Percentiles rank a stretch among this genome's conserved stretches.
Evolutionary conservation across 495 filamentous ascomycete species (phyloP).

Genomic region (Hypoxylon perforatum): DNA sequence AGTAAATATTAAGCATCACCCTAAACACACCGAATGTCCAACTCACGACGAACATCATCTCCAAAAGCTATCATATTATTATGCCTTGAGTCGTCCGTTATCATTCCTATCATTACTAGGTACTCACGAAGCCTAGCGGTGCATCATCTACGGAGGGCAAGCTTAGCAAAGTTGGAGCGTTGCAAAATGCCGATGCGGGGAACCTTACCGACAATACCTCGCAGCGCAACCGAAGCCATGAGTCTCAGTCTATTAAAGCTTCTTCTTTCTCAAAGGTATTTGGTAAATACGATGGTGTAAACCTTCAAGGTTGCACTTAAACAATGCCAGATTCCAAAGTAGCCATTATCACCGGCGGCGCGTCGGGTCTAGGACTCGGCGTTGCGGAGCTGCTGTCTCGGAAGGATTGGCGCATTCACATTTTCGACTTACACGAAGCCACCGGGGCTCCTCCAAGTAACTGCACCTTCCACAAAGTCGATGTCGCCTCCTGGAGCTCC

Average conservation of each 20-base stretch:
- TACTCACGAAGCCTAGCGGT: no score
- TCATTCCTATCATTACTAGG: no score
- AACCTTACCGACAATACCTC: constrained; percentile 7
- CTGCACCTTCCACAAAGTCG: constrained; percentile 29
- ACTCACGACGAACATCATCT: no score
- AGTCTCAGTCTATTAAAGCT: not conserved
- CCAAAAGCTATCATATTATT: no score
- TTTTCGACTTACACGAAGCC: constrained; percentile 30
- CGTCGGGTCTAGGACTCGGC: constrained; percentile 36
- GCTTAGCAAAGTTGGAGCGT: no score
- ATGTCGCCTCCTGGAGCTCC: constrained; percentile 36
- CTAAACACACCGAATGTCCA: no score
- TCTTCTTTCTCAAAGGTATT: not conserved
- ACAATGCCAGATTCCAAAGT: constrained; percentile 30
- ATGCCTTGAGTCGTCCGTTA: no score
- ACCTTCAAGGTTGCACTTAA: not conserved
- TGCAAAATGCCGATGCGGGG: constrained; percentile 40
- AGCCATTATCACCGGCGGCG: constrained; percentile 36
- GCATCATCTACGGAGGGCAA: no score
- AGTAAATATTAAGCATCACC: no score
- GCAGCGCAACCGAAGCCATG: not conserved
- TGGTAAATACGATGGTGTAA: not conserved
- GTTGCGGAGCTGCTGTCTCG: constrained; percentile 26
- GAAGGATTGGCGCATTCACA: constrained; percentile 35
- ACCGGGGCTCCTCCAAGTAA: not conserved